Conservation (phyloP, 2,329 filamentous ascomycete species). For the Teratosphaeria viscida region DNA sequence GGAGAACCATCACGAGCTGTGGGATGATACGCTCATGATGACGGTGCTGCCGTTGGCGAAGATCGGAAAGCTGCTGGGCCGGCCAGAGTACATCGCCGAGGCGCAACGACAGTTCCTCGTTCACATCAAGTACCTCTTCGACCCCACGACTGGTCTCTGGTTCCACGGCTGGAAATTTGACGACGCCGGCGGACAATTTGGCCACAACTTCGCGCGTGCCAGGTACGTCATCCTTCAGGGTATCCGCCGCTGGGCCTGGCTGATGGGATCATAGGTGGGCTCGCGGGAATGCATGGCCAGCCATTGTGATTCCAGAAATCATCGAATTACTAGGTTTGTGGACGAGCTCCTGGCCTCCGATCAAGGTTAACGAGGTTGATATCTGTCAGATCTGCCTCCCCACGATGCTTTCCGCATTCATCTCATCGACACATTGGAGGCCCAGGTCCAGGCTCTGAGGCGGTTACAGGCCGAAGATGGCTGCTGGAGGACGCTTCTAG, state of each 20-base stretch:
- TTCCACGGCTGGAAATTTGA: conserved; percentile 77
- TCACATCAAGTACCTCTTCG: conserved; percentile 70
- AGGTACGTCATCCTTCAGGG: not conserved
- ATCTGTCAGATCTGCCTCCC: conserved; percentile 38
- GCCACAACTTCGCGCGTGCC: conserved; percentile 47
- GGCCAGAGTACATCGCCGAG: conserved; percentile 65
- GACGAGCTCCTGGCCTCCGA: not conserved
- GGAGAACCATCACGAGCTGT: conserved; percentile 63
- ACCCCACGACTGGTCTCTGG: conserved; percentile 60
- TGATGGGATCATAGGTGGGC: conserved; percentile 37
- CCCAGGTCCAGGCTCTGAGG: conserved; percentile 57
- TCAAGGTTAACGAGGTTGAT: not conserved
- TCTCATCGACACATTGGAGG: conserved; percentile 53
- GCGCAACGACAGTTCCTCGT: conserved; percentile 68
- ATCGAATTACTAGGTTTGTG: conserved; percentile 51
- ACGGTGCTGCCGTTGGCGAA: conserved; percentile 71
- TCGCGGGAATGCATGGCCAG: conserved; percentile 62
- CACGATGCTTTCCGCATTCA: conserved; percentile 51
- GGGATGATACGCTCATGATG: conserved; percentile 87
- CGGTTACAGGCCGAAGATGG: conserved; percentile 51
- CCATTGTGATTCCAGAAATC: conserved; percentile 74
- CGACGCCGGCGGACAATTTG: conserved; percentile 42
- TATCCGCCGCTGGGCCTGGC: not conserved
- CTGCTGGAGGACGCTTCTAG: conserved; percentile 65
- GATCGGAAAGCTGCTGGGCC: conserved; percentile 59